Evolutionary conservation across 2,329 filamentous ascomycete genomes (phyloP).

Genomic region (Nannizziopsis barbatae): DNA sequence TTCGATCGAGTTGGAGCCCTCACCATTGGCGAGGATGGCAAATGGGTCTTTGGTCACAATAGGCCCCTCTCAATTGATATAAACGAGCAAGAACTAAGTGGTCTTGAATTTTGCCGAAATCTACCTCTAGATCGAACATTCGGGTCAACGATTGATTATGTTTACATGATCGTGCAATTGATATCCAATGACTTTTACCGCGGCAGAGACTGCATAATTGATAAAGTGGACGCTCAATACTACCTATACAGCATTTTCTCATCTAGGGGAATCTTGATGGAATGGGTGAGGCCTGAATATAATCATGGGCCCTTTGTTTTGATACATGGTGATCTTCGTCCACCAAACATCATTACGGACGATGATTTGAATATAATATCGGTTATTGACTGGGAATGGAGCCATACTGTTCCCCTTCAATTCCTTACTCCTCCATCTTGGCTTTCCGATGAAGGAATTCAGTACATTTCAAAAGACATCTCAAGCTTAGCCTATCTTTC

Average conservation of each 20-base stretch:
- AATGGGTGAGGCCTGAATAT: slow-evolving; percentile 8
- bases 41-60: slow-evolving; percentile 6
- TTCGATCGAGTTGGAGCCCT: slow-evolving; percentile 6
- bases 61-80: slow-evolving; percentile 1
- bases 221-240: slow-evolving; percentile 8
- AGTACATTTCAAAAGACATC: neutral
- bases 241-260: slow-evolving; percentile 10
- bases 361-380: slow-evolving; percentile 3
- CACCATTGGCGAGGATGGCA: slow-evolving; percentile 4
- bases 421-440: slow-evolving; percentile 5
- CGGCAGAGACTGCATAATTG: slow-evolving; percentile 2
- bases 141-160: slow-evolving; percentile 8
- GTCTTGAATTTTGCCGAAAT: neutral
- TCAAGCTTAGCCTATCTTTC: neutral
- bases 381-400: slow-evolving; percentile 8
- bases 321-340: slow-evolving; percentile 12
- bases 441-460: neutral
- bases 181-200: slow-evolving; percentile 12
- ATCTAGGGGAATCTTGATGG: slow-evolving; percentile 5
- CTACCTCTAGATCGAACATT: slow-evolving; percentile 5
- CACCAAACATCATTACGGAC: slow-evolving; percentile 10
- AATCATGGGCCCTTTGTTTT: slow-evolving; percentile 11
- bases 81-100: slow-evolving; percentile 8
- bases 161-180: slow-evolving; percentile 4
- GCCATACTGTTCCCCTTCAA: slow-evolving; percentile 8